Percentiles rank a stretch among this genome's conserved stretches.
phyloP scores from a whole-genome alignment of 352 stramenopile species.

The Phytophthora capsici region DNA sequence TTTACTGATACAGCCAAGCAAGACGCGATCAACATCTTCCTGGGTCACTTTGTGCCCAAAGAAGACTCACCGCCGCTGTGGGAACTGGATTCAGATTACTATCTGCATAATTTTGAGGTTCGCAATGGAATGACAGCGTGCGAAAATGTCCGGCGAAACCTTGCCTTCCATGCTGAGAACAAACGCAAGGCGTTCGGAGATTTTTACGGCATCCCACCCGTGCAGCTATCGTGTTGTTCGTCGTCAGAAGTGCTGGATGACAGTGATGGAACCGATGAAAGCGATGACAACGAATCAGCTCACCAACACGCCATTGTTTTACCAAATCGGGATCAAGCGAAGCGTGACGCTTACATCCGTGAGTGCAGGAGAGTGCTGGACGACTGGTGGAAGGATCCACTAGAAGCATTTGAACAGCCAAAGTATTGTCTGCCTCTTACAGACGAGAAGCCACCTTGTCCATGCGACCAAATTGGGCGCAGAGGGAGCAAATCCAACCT shows the following conservation, averaged over 20 bases:
- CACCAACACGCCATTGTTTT: slow-evolving; percentile 29
- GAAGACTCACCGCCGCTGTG: slow-evolving; percentile 73
- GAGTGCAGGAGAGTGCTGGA: slow-evolving; percentile 78
- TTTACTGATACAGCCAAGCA: slow-evolving; percentile 99
- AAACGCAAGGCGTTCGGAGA: slow-evolving; percentile 57
- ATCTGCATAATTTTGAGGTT: slow-evolving; percentile 92
- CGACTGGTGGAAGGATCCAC: slow-evolving; percentile 88
- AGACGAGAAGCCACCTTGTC: slow-evolving; percentile 32
- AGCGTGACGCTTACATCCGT: slow-evolving; percentile 77
- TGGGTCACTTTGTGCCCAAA: slow-evolving; percentile 92
- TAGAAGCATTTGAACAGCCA: slow-evolving; percentile 74
- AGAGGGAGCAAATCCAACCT: slow-evolving; percentile 20
- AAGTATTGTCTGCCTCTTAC: slow-evolving; percentile 40
- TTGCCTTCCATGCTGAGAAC: slow-evolving; percentile 70
- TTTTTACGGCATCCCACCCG: slow-evolving; percentile 22
- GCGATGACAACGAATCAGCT: slow-evolving; percentile 37
- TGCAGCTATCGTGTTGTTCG: slow-evolving; percentile 47
- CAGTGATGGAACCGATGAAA: slow-evolving; percentile 35
- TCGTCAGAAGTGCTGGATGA: slow-evolving; percentile 41
- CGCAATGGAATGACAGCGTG: slow-evolving; percentile 67
- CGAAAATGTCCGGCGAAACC: slow-evolving; percentile 66
- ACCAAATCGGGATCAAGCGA: slow-evolving; percentile 48
- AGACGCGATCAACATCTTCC: slow-evolving; percentile 99
- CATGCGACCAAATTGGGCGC: slow-evolving; percentile 31
- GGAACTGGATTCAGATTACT: slow-evolving; percentile 91